phyloP scores from a whole-genome alignment of 1,139 yeast species.

The Starmera stellimalicola region DNA sequence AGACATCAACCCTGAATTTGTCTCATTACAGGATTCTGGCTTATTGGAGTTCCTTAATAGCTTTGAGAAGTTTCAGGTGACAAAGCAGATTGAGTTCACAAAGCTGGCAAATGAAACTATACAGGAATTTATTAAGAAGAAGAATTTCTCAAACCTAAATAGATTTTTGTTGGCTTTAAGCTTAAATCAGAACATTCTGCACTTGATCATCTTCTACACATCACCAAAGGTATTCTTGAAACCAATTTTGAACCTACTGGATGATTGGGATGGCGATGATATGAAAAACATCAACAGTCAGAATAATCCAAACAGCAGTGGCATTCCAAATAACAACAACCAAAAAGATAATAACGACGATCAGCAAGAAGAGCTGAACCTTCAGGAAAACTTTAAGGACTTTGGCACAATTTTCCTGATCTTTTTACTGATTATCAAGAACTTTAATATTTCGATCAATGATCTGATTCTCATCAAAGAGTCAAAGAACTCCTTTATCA shows the following conservation, averaged over 20 bases:
- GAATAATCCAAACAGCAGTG: too few species aligned
- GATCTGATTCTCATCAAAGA: slow-evolving; percentile 16
- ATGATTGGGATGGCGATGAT: too few species aligned
- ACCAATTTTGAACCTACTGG: slow-evolving; percentile 26
- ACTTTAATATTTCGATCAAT: slow-evolving; percentile 32
- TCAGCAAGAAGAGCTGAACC: slow-evolving; percentile 50
- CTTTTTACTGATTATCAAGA: slow-evolving; percentile 33
- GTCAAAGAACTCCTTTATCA: slow-evolving; percentile 16
- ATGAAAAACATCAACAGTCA: too few species aligned
- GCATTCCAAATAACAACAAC: slow-evolving; percentile 22
- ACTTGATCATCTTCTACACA: slow-evolving; percentile 27
- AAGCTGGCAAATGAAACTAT: slow-evolving; percentile 26
- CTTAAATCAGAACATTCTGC: slow-evolving; percentile 31
- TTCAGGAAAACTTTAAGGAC: slow-evolving; percentile 61
- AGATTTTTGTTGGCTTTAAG: slow-evolving; percentile 40
- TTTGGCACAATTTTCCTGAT: slow-evolving; percentile 52
- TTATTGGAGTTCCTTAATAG: slow-evolving; percentile 30
- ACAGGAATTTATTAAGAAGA: slow-evolving; percentile 30
- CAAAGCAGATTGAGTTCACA: slow-evolving; percentile 33
- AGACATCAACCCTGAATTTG: slow-evolving; percentile 42
- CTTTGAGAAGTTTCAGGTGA: slow-evolving; percentile 32
- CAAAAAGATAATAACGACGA: too few species aligned
- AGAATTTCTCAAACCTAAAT: slow-evolving; percentile 35
- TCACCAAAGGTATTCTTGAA: slow-evolving; percentile 17
- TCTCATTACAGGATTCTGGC: slow-evolving; percentile 43